Conservation (phyloP, 2,329 filamentous ascomycete species). For the Pseudocercospora fuligena region DNA sequence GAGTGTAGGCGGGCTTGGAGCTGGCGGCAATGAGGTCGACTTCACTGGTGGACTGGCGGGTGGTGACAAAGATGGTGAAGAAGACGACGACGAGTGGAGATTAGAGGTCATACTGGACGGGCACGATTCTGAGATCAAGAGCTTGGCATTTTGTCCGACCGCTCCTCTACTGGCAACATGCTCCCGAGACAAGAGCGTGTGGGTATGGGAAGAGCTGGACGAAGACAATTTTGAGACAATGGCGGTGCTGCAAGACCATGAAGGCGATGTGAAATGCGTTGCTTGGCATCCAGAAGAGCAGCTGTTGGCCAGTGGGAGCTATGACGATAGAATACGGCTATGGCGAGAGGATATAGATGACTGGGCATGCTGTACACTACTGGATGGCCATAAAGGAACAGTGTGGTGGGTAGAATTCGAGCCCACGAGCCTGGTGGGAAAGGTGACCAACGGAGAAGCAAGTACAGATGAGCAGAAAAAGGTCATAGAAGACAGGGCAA, state of each 20-base stretch:
- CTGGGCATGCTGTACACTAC: conserved; percentile 85
- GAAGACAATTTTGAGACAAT: conserved; percentile 98
- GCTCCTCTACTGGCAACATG: conserved; percentile 86
- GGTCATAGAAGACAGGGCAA: conserved; percentile 45
- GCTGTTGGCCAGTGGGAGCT: conserved; percentile 85
- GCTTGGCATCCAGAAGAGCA: conserved; percentile 84
- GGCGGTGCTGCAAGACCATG: conserved; percentile 91
- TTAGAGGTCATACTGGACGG: conserved; percentile 92
- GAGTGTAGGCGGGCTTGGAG: conserved; percentile 28
- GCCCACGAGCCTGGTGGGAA: conserved; percentile 43
- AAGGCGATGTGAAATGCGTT: conserved; percentile 92
- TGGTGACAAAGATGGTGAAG: conserved; percentile 45
- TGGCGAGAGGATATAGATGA: conserved; percentile 93
- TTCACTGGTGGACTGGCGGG: conserved; percentile 40
- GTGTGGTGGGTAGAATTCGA: conserved; percentile 86
- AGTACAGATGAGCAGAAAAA: conserved; percentile 40
- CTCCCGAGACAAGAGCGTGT: conserved; percentile 89
- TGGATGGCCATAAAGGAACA: conserved; percentile 81
- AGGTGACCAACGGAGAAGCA: conserved; percentile 23
- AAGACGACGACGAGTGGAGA: conserved; percentile 82
- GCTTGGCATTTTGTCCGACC: conserved; percentile 72
- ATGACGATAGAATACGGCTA: conserved; percentile 87
- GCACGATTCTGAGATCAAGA: conserved; percentile 92
- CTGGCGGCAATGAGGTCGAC: conserved; percentile 34
- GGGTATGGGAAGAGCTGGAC: conserved; percentile 97